Base-by-base conservation (phyloP, 768 basidiomycete species). In the Panaeolus cyanescens region DNA sequence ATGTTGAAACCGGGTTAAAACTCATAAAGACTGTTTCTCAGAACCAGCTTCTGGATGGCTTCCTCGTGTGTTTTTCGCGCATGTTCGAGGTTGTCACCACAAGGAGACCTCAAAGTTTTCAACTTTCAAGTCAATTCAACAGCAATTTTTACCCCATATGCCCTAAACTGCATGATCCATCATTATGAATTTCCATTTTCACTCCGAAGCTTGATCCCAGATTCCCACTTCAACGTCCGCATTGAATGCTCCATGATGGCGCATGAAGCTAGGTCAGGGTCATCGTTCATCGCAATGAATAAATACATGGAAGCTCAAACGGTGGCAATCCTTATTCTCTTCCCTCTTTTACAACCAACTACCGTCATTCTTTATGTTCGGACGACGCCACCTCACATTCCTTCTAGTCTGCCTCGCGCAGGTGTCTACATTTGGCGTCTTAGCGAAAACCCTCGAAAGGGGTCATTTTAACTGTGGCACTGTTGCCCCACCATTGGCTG, bases 361-460 rank as follows among this genome's bases (percentile, higher is more conserved):
- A 50, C 22, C 45, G 39, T 28, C 45, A 50, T 50, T 50, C 45
- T 13, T 50, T 50, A 50, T 50, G 45, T 50, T 50, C 45, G 45
- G 45, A 1, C 45, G 30, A 50, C 45, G 45, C 45, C 45, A 50
- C 22, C 22, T 50, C 6, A 28, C 45, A 50, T 50, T 50, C 45
- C 45, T 50, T 50, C 45, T 50, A 28, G 22, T 50, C 45, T 50
- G 45, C 45, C 39, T 42, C 39, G 39, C 39, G 39, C 39, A 42
- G 39, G 10, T 50, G 45, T 50, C 45, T 9, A 50, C 10, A 22
- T 15, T 50, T 5, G 45, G 45, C 15, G 45, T 13, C 25, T 28
- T 25, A 28, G 45, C 45, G 10, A 8, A 28, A 12, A 7, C 12
- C 15, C 25, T 28, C 15, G 45, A 50, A 28, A 28, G 25, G n/a